Percentiles rank a stretch among this genome's conserved stretches.
Conservation (phyloP, 2,329 filamentous ascomycete species). For the Beauveria bassiana region DNA sequence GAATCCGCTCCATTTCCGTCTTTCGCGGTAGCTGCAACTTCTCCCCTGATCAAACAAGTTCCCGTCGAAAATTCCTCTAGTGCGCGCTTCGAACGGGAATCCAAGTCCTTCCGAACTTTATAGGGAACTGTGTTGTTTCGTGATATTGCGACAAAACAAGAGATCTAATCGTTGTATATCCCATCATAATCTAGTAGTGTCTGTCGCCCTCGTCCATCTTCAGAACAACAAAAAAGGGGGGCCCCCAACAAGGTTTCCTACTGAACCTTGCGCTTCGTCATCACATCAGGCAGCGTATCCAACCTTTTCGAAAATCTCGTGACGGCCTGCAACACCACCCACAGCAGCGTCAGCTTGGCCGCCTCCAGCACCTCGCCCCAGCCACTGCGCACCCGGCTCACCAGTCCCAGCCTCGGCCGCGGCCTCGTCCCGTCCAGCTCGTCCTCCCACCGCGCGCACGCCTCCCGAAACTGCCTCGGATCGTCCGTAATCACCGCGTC, state of each 20-base stretch:
- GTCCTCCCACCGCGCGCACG: conserved; percentile 39
- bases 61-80: too few relatives aligned
- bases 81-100: too few relatives aligned
- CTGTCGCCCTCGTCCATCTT: too few relatives aligned
- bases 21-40: too few relatives aligned
- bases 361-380: not conserved
- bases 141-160: too few relatives aligned
- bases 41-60: too few relatives aligned
- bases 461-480: conserved; percentile 57
- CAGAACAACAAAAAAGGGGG: too few relatives aligned
- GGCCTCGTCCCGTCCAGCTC: conserved; percentile 23
- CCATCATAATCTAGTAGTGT: too few relatives aligned
- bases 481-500: conserved; percentile 87
- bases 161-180: too few relatives aligned
- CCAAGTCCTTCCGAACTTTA: too few relatives aligned
- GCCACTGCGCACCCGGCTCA: conserved; percentile 12
- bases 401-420: conserved; percentile 7
- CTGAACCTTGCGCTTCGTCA: not conserved
- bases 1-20: too few relatives aligned
- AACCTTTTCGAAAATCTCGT: not conserved
- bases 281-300: conserved; percentile 1
- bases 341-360: conserved; percentile 10
- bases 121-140: too few relatives aligned
- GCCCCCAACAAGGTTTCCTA: not conserved
- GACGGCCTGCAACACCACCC: conserved; percentile 11